Evolutionary conservation across 75 land plant species (phyloP), one percentile per base, ranked within the genome.

Genomic region (Cunninghamia lanceolata): DNA sequence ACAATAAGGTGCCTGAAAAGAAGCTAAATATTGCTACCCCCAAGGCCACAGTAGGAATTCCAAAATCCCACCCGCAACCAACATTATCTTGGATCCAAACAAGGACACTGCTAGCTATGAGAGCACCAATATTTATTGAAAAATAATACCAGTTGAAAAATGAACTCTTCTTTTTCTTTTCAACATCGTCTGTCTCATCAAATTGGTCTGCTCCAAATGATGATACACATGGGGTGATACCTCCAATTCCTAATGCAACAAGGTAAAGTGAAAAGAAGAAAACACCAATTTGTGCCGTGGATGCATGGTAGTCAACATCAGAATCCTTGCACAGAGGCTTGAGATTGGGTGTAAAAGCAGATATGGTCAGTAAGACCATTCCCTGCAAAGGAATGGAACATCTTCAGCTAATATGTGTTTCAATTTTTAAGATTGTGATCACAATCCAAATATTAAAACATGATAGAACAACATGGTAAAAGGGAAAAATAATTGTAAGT

Each of bases 91-190:
- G 93, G 45, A 93, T 89, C 86, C 91, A 93, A 21, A 93, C 93
- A 28, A 90, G 84, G 1, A 92, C 46, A 66, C 84, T 92, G 83
- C 87, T 82, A 66, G 94, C 82, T 30, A 90, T 71, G 34, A 93
- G 87, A 9, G 90, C 88, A 39, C 93, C 94, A 50, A 90, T 50
- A 85, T 90, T 92, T 54, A 90, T 86, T 47, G 90, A 92, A 38
- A 90, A 89, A 74, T 92, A 93, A 85, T 87, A 93, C 94, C 94
- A 93, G 53, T 88, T 93, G 88, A 93, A 93, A 87, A 92, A 93
- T 6, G 92, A 92, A 15, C 85, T 85, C 83, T 89, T 94, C 17
- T 83, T 91, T 39, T 68, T 75, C 73, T 87, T 92, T 45, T 91
- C 94, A 30, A 16, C 16, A 56, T 87, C 87, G 38, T 93, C 89